Evolutionary conservation across 176 grass and related monocot genomes (phyloP).

Genomic region (Calamus simplicifolius): DNA sequence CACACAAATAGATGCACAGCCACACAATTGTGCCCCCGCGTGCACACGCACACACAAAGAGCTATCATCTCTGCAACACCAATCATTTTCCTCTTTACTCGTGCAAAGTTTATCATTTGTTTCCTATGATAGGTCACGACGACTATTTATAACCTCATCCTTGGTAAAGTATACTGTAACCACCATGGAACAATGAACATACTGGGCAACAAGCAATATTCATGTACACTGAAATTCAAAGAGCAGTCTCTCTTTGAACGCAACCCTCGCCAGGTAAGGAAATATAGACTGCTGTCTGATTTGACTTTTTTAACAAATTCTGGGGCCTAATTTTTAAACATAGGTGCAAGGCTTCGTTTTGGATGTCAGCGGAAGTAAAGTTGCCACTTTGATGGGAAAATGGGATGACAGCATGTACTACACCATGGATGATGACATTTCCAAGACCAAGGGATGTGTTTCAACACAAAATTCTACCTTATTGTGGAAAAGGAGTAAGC

Average conservation of each 20-base stretch:
- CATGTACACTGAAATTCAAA: constrained; percentile 45
- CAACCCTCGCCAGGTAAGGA: constrained; percentile 41
- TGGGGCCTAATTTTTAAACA: constrained; percentile 15
- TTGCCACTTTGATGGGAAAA: constrained; percentile 21
- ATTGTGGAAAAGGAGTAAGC: constrained; percentile 5
- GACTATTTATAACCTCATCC: constrained; percentile 46
- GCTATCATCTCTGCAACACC: too few relatives aligned
- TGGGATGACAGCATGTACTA: constrained; percentile 13
- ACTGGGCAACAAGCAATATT: constrained; percentile 34
- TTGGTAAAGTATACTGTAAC: constrained; percentile 47
- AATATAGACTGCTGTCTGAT: not conserved
- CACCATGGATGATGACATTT: not conserved
- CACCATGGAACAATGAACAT: constrained; percentile 56
- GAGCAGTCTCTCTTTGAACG: constrained; percentile 45
- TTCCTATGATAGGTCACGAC: constrained; percentile 38
- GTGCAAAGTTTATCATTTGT: not conserved
- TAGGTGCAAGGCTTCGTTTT: constrained; percentile 40
- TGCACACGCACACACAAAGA: too few relatives aligned
- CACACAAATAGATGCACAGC: too few relatives aligned
- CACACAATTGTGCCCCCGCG: too few relatives aligned
- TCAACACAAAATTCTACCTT: constrained; percentile 4
- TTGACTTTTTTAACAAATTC: too few relatives aligned
- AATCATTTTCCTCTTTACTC: not conserved
- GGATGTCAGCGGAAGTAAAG: constrained; percentile 10
- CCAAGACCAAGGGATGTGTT: not conserved